Percentiles rank a stretch among this genome's conserved stretches.
Evolutionary conservation across 139 green algal species (phyloP).

Genomic region (Zygnema circumcarinatum): DNA sequence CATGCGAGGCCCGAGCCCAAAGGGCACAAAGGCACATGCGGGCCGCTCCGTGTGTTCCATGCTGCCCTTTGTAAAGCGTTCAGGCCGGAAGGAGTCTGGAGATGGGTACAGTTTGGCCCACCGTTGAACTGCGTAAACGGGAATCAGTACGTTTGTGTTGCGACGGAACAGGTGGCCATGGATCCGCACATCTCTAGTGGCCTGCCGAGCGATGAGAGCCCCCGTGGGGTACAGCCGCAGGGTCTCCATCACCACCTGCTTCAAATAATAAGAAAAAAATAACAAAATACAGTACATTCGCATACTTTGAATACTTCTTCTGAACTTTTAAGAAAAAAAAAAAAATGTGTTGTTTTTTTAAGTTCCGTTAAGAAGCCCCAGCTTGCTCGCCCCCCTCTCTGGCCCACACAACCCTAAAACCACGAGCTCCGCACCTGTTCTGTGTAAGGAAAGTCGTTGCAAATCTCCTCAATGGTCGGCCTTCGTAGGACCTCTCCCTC

Average conservation of each 20-base stretch:
- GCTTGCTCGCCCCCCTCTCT: not conserved
- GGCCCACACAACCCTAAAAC: too few species aligned
- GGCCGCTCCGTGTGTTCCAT: slow-evolving; percentile 24
- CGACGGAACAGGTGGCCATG: slow-evolving; percentile 55
- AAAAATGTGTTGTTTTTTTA: slow-evolving; percentile 4
- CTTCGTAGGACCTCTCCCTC: not conserved
- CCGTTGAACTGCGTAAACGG: slow-evolving; percentile 65
- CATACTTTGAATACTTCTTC: slow-evolving; percentile 12
- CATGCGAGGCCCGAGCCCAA: slow-evolving; percentile 67
- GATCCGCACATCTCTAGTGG: slow-evolving; percentile 42
- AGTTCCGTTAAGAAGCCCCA: not conserved
- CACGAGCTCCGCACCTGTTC: slow-evolving; percentile 27
- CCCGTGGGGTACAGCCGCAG: slow-evolving; percentile 69
- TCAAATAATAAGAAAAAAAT: too few species aligned
- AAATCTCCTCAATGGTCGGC: slow-evolving; percentile 22
- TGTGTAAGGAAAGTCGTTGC: not conserved
- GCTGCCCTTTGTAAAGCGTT: slow-evolving; percentile 65
- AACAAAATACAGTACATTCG: not conserved
- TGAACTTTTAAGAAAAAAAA: not conserved
- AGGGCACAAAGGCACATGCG: slow-evolving; percentile 64
- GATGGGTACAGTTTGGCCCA: slow-evolving; percentile 61
- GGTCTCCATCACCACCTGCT: slow-evolving; percentile 65
- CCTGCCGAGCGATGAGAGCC: slow-evolving; percentile 52
- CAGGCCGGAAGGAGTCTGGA: slow-evolving; percentile 64
- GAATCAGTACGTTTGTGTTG: slow-evolving; percentile 62